Evolutionary conservation across 1,139 yeast species (phyloP).

Genomic region (Debaryomyces nepalensis): DNA sequence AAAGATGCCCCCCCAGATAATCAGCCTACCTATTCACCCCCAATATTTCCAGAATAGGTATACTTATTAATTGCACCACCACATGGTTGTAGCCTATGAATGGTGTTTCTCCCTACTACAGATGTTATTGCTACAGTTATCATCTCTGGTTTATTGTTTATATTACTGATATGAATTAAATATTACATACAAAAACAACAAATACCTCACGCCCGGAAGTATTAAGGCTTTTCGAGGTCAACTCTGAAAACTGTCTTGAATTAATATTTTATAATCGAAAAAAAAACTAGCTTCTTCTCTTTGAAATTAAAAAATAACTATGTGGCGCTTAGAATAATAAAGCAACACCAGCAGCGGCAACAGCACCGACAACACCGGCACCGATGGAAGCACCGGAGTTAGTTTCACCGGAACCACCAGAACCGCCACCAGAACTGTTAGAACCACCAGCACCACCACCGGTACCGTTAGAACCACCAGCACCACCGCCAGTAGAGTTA

Average conservation of each 20-base stretch:
- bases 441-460: conserved; percentile 41
- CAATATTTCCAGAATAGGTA: background rate
- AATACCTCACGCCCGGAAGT: background rate
- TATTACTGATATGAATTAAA: conserved; percentile 13
- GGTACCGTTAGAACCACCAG: conserved; percentile 31
- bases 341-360: conserved; percentile 53
- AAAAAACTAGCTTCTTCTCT: conserved; percentile 11
- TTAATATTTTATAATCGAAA: conserved; percentile 6
- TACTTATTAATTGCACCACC: background rate
- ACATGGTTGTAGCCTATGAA: too few relatives aligned
- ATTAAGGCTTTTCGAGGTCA: conserved; percentile 1
- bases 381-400: conserved; percentile 33
- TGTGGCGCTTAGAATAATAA: conserved; percentile 41
- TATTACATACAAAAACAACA: conserved; percentile 14
- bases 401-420: conserved; percentile 16
- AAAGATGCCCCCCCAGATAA: background rate
- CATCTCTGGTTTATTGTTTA: conserved; percentile 8
- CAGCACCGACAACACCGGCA: conserved; percentile 42
- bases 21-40: background rate
- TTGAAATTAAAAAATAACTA: background rate
- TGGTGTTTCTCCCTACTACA: too few relatives aligned
- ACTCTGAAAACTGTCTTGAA: conserved; percentile 2
- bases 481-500: conserved; percentile 39
- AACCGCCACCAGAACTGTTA: conserved; percentile 30
- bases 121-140: background rate